phyloP scores from a whole-genome alignment of 805 yeast genomes.

The Pichia phayaonensis region DNA sequence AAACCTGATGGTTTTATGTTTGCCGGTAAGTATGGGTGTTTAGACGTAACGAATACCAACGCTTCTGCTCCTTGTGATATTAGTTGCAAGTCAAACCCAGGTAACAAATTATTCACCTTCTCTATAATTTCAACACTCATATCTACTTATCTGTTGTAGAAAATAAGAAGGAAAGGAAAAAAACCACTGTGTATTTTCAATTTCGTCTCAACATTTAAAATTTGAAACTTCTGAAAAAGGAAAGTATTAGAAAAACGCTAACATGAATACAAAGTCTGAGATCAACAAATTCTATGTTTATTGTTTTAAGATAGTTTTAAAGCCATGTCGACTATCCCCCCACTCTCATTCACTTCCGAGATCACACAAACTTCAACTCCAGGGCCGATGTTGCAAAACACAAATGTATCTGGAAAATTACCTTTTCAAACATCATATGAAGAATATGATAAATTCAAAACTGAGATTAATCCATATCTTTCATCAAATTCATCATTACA shows the following conservation, averaged over 20 bases:
- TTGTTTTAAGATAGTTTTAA: not conserved
- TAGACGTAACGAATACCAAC: constrained; percentile 52
- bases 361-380: not conserved
- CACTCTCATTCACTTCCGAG: not conserved
- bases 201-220: not conserved
- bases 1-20: constrained; percentile 20
- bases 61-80: constrained; percentile 93
- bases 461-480: not conserved
- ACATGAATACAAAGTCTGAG: not conserved
- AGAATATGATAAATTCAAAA: constrained; percentile 11
- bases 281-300: not conserved
- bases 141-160: not conserved
- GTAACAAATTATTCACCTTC: constrained; percentile 36
- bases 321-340: not conserved
- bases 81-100: constrained; percentile 42
- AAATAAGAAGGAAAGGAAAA: not conserved
- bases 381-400: not conserved
- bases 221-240: not conserved
- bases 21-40: constrained; percentile 58
- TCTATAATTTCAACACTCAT: constrained; percentile 49
- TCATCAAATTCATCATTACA: not conserved
- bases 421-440: constrained; percentile 10
- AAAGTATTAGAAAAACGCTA: not conserved
- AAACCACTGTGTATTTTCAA: too few species aligned
- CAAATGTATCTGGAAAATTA: not conserved